Percentiles rank a stretch among this genome's conserved stretches.
Conservation (phyloP, 192 early-diverging fungal genomes). For the Umbelopsis ramanniana region DNA sequence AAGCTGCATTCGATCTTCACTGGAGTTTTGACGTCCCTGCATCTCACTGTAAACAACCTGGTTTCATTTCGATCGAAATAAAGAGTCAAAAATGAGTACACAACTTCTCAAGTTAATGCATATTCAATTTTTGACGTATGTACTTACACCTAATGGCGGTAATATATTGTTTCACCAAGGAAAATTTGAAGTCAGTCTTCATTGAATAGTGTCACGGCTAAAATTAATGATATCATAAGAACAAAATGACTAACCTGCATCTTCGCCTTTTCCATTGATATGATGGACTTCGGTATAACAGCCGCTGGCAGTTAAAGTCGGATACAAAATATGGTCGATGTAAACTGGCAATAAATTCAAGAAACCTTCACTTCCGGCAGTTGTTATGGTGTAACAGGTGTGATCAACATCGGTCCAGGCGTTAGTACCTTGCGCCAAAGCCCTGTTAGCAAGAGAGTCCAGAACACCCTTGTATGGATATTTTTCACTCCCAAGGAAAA, state of each 20-base stretch:
- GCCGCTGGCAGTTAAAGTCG: slow-evolving; percentile 60
- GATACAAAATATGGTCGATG: slow-evolving; percentile 67
- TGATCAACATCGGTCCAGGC: slow-evolving; percentile 67
- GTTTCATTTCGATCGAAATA: background rate
- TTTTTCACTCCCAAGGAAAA: slow-evolving; percentile 65
- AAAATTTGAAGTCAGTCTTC: background rate
- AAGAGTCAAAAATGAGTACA: background rate
- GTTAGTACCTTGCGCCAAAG: slow-evolving; percentile 65
- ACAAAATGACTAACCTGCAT: slow-evolving; percentile 52
- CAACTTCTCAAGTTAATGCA: background rate
- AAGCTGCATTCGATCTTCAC: slow-evolving; percentile 47
- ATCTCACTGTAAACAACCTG: slow-evolving; percentile 69
- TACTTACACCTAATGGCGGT: background rate
- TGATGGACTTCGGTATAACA: slow-evolving; percentile 68
- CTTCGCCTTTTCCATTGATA: slow-evolving; percentile 65
- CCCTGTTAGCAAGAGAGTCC: slow-evolving; percentile 63
- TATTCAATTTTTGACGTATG: background rate
- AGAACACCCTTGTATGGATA: slow-evolving; percentile 68
- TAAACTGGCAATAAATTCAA: slow-evolving; percentile 62
- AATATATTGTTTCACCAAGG: background rate
- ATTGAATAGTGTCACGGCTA: background rate
- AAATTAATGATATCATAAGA: slow-evolving; percentile 7
- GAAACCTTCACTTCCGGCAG: slow-evolving; percentile 63
- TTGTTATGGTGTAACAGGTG: slow-evolving; percentile 62
- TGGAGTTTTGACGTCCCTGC: slow-evolving; percentile 61